A percentile compares a stretch with the other conserved stretches of the same genome.
phyloP scores from a whole-genome alignment of 1,284 basidiomycete genomes.

The Trichosporon sp. region DNA sequence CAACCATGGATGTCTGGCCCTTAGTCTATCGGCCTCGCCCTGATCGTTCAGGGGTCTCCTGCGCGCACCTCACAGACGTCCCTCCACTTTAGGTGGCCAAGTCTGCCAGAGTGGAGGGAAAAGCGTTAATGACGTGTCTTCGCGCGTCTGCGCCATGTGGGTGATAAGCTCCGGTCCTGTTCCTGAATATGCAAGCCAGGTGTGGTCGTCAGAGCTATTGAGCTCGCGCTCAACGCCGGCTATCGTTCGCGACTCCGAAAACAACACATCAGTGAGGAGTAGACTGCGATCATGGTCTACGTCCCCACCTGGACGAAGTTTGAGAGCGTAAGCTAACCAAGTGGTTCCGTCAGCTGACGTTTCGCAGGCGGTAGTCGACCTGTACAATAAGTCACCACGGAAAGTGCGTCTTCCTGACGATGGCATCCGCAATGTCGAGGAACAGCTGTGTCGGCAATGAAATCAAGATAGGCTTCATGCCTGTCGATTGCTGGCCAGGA shows the following conservation, averaged over 20 bases:
- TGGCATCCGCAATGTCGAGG: not conserved
- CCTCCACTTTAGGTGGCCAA: too few species aligned
- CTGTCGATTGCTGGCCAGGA: too few species aligned
- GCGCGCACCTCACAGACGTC: not conserved
- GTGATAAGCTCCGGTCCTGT: not conserved
- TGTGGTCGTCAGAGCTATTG: not conserved
- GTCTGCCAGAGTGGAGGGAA: not conserved
- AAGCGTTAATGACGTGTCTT: not conserved
- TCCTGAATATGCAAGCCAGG: not conserved
- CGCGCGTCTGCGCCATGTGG: not conserved
- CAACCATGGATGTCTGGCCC: not conserved
- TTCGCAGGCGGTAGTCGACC: constrained; percentile 64
- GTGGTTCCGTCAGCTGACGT: constrained; percentile 8
- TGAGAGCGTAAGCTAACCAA: constrained; percentile 34
- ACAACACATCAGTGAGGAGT: not conserved
- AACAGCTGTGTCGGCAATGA: too few species aligned
- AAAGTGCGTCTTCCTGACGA: constrained; percentile 56
- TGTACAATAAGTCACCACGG: constrained; percentile 70
- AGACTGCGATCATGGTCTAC: constrained; percentile 38
- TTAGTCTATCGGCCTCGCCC: too few species aligned
- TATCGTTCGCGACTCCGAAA: not conserved
- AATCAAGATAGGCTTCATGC: too few species aligned
- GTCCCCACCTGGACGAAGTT: constrained; percentile 48
- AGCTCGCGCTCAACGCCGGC: not conserved
- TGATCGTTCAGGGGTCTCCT: not conserved